Base-by-base conservation (phyloP, 371 early-diverging fungal species). In the Syncephalis plumigaleata region DNA sequence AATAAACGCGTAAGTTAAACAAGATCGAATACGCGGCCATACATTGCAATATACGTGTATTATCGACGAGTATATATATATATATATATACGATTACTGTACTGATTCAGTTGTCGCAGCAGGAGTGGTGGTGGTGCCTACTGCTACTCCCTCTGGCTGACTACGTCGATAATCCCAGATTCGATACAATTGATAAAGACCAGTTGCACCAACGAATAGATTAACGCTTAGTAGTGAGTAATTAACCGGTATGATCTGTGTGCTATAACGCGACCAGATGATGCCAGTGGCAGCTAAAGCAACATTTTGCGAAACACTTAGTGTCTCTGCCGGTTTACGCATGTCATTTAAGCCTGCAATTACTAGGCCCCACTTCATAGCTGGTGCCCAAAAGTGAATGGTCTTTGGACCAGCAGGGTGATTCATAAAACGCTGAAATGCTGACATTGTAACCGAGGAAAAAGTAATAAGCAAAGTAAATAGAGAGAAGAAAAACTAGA, bases 221-320 rank as follows among this genome's bases (percentile, higher is more conserved):
- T 95, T 95, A 50, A 94, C 95, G 23, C 79, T 67, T 53, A 91
- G 75, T 57, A 95, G 61, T 49, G 75, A 65, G 60, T 75, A 91
- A 70, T 95, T 95, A 61, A 77, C 75, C 50, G 96, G 96, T 23
- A 70, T 90, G 52, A 95, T 95, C 23, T 87, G 86, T 47, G 77
- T 73, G 9, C 93, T 86, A 66, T 91, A 95, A 42, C 96, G 84
- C 21, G 87, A 78, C 96, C 96, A 95, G 60, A 94, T 95, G 50
- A 89, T 50, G 45, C 96, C 96, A 18, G 96, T 94, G 45, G 88
- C 87, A 20, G 91, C 75, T 55, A 94, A 69, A 13, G 94, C 87
- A 70, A 68, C 22, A 36, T 69, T 75, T 70, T 91, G 91, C 37
- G 71, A 65, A 44, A 88, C 64, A 48, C 80, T 79, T 55, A 96